phyloP scores from a whole-genome alignment of 306 rosid genomes.

The Echinosophora koreensis region DNA sequence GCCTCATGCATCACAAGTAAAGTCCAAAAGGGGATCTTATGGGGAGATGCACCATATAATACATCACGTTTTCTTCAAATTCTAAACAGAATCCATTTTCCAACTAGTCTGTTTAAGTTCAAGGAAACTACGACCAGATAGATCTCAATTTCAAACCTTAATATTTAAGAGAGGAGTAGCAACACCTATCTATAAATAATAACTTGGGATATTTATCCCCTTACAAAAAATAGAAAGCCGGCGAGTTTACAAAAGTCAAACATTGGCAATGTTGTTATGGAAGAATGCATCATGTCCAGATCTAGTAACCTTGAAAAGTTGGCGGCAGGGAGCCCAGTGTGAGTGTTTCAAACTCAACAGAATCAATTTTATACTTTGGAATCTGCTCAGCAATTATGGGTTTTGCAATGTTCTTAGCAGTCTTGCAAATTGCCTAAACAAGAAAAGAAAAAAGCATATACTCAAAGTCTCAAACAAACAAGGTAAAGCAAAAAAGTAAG shows the following conservation, averaged over 20 bases:
- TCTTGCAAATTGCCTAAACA: constrained; percentile 84
- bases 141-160: constrained; percentile 24
- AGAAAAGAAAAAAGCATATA: background rate
- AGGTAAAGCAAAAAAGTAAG: constrained; percentile 1
- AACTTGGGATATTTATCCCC: background rate
- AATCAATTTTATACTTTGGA: constrained; percentile 83
- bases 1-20: constrained; percentile 26
- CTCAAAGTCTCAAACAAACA: background rate
- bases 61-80: constrained; percentile 28
- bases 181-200: background rate
- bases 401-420: constrained; percentile 71
- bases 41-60: background rate
- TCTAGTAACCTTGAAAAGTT: constrained; percentile 87
- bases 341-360: constrained; percentile 79
- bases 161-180: background rate
- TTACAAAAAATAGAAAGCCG: background rate
- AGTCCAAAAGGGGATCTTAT: constrained; percentile 22
- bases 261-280: background rate
- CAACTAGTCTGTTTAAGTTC: constrained; percentile 14
- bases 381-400: constrained; percentile 92
- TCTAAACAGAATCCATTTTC: background rate
- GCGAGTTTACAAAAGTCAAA: background rate
- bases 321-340: constrained; percentile 90
- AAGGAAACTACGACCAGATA: constrained; percentile 13
- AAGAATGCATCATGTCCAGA: constrained; percentile 34